Evolutionary conservation across 1,284 basidiomycete genomes (phyloP), one percentile per base, ranked within the genome.

Genomic region (Omphalotus olearius): DNA sequence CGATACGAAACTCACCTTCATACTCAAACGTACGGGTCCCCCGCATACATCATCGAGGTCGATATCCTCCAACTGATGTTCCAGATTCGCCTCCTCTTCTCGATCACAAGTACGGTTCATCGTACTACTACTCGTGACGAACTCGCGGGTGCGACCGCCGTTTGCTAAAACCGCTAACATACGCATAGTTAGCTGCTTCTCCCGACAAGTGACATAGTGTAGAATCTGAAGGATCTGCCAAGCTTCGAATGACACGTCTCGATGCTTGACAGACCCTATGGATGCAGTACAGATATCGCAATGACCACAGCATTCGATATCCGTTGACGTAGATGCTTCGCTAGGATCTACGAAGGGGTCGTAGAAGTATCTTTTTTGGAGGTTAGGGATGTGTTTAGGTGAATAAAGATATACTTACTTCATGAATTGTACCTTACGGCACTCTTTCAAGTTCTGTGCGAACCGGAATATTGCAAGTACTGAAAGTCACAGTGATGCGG

Each of bases 211-310:
- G 2, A 91, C 72, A 4, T 71, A 70, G 3, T 78, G 66, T 1
- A 79, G 64, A 35, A 91, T 76, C 55, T 80, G 80, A 38, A 95
- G 69, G 5, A 90, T 70, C 62, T 87, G 83, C 87, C 91, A 94
- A 7, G 87, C 77, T 42, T 84, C 79, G 1, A 83, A 54, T 1
- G 90, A 88, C 25, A 87, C 82, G 59, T 93, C 87, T 53, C 72
- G 67, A 20, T 70, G 66, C 13, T 77, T 71, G 53, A 88, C 64
- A 2, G 72, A 69, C 0, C 75, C 76, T 4, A 75, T 69, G n/a
- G 75, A 60, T 38, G 88, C 80, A 16, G 66, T 78, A 67, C 93
- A 95, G 65, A 97, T 98, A 70, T 98, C 95, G 69, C 94, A 97
- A 62, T 91, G 87, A 0, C 87, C 88, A 61, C 95, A 98, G 2